Percentiles rank a stretch among this genome's conserved stretches.
phyloP scores from a whole-genome alignment of 1,284 basidiomycete species.

The Cystobasidium slooffiae region DNA sequence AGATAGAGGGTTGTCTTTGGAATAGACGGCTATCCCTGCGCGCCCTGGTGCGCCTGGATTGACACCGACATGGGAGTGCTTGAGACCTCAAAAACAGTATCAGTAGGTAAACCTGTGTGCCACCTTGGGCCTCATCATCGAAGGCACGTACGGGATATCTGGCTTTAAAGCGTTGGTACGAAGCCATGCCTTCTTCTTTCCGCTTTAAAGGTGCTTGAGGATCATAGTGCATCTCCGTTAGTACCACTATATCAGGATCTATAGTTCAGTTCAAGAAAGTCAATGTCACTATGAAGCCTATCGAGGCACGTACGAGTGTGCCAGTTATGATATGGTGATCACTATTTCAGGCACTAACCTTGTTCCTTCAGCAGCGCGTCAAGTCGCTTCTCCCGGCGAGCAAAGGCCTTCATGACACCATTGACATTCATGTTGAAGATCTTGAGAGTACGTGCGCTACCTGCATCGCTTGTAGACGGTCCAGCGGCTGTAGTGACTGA shows the following conservation, averaged over 20 bases:
- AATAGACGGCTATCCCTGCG: conserved; percentile 30
- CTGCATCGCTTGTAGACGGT: background rate
- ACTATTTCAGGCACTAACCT: conserved; percentile 2
- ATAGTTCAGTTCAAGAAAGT: background rate
- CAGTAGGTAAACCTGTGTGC: background rate
- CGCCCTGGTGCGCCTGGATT: conserved; percentile 30
- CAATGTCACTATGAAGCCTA: background rate
- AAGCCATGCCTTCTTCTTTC: conserved; percentile 41
- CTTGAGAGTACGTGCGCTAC: conserved; percentile 4
- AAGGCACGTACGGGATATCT: conserved; percentile 12
- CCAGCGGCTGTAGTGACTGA: background rate
- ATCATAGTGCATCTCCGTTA: conserved; percentile 40
- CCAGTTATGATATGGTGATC: background rate
- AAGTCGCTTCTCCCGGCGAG: conserved; percentile 27
- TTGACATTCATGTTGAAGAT: conserved; percentile 43
- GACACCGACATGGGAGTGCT: conserved; percentile 29
- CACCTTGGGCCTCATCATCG: background rate
- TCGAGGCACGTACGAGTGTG: background rate
- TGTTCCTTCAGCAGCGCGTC: conserved; percentile 15
- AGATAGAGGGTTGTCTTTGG: conserved; percentile 14
- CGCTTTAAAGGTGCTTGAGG: conserved; percentile 27
- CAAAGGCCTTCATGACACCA: conserved; percentile 37
- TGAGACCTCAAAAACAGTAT: background rate
- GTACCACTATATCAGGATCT: conserved; percentile 40
- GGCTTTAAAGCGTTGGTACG: conserved; percentile 21